Evolutionary conservation across 208 protist species (phyloP).

Genomic region (Tritrichomonas musculus): DNA sequence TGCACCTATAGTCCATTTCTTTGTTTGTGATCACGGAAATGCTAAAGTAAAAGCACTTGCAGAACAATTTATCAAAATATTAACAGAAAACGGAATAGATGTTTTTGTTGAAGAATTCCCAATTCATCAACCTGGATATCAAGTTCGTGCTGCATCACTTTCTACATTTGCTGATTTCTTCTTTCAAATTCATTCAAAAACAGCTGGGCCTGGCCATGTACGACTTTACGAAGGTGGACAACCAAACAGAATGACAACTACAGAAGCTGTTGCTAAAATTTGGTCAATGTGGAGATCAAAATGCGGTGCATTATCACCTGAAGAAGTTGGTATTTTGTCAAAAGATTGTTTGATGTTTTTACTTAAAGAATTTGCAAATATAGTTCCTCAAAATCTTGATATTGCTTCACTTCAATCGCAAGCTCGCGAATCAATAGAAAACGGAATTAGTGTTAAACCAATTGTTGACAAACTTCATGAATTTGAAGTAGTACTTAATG

Average conservation of each 20-base stretch:
- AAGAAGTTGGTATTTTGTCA: not conserved
- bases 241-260: not conserved
- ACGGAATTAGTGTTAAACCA: not conserved
- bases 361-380: not conserved
- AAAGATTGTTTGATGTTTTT: not conserved
- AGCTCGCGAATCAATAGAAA: not conserved
- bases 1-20: not conserved
- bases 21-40: conserved; percentile 17
- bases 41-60: conserved; percentile 24
- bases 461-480: not conserved
- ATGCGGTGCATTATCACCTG: not conserved
- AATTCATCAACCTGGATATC: not conserved
- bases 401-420: not conserved
- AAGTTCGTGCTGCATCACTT: not conserved
- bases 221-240: not conserved
- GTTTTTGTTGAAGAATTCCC: not conserved
- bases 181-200: conserved; percentile 33
- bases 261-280: not conserved
- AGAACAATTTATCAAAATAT: not conserved
- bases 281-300: not conserved
- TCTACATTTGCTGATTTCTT: not conserved
- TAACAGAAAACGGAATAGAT: not conserved
- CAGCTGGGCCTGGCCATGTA: not conserved
- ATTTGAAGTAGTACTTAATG: not conserved
- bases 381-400: not conserved